phyloP scores from a whole-genome alignment of 176 grass and related monocot genomes.

The Eleusine indica region DNA sequence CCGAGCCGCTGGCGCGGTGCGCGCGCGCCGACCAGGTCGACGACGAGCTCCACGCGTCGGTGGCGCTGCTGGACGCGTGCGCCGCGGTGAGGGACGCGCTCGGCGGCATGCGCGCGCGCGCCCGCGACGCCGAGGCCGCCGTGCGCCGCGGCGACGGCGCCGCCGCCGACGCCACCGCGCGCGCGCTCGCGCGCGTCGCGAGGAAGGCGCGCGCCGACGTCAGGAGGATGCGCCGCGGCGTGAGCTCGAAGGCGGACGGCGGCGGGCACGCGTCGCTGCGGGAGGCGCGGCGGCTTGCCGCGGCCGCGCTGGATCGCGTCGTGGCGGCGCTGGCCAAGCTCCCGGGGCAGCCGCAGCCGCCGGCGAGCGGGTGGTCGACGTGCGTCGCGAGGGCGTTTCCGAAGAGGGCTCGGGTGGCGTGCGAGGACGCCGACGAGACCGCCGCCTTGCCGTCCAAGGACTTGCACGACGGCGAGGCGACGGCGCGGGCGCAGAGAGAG shows the following conservation, averaged over 20 bases:
- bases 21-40: slow-evolving; percentile 35
- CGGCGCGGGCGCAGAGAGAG: slow-evolving; percentile 27
- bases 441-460: slow-evolving; percentile 23
- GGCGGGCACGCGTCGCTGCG: background rate
- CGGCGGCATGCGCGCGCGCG: slow-evolving; percentile 38
- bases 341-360: background rate
- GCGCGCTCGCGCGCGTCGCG: slow-evolving; percentile 20
- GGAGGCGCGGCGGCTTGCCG: slow-evolving; percentile 39
- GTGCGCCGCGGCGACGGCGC: slow-evolving; percentile 33
- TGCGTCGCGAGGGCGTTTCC: slow-evolving; percentile 45
- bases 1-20: background rate
- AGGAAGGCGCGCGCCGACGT: slow-evolving; percentile 33
- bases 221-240: slow-evolving; percentile 18
- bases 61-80: slow-evolving; percentile 48
- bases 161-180: slow-evolving; percentile 10
- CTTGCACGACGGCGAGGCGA: slow-evolving; percentile 2
- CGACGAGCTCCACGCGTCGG: slow-evolving; percentile 48
- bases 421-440: slow-evolving; percentile 24
- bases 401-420: slow-evolving; percentile 43
- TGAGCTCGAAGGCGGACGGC: background rate
- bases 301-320: slow-evolving; percentile 37
- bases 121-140: slow-evolving; percentile 34
- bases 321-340: slow-evolving; percentile 21
- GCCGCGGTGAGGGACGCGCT: slow-evolving; percentile 44
- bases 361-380: slow-evolving; percentile 36